These are phyloP conservation scores for Hypericum perforatum DNA, from an alignment of 345 rosid species.

Conservation along the genomic window DNA sequence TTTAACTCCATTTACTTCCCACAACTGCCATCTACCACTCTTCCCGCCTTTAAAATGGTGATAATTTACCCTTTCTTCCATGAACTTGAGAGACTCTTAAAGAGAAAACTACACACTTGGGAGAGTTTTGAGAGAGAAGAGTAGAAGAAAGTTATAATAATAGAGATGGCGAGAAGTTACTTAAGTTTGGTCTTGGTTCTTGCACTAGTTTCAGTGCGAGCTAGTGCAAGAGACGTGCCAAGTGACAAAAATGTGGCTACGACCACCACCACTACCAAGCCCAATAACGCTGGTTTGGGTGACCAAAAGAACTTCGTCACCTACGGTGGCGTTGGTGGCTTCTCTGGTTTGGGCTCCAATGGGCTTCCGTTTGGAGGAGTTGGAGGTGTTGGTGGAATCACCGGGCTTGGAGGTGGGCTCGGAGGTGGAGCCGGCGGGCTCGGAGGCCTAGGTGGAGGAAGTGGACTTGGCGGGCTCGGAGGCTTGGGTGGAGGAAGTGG, in stretches of 20 bases:
- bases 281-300: conserved; percentile 29
- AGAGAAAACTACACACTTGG: not conserved
- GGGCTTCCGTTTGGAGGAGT: conserved; percentile 16
- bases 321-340: conserved; percentile 62
- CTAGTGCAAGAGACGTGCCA: not conserved
- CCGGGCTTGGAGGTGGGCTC: conserved; percentile 25
- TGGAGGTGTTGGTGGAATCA: conserved; percentile 41
- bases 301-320: conserved; percentile 64
- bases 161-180: not conserved
- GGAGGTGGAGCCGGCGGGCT: conserved; percentile 22
- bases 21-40: not conserved
- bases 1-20: not conserved
- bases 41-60: conserved; percentile 1
- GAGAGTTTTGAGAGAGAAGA: not conserved
- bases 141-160: not conserved
- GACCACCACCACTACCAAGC: conserved; percentile 5
- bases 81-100: too few species aligned
- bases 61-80: not conserved
- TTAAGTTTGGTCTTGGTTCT: not conserved
- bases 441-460: conserved; percentile 20
- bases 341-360: conserved; percentile 40
- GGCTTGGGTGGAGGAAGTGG: conserved; percentile 25
- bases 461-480: conserved; percentile 20
- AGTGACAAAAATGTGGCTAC: not conserved
- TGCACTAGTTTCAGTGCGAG: not conserved